These are phyloP conservation scores for Aspergillus quadrilineatus DNA, from an alignment of 2,329 filamentous ascomycete species.

Conservation along the genomic window DNA sequence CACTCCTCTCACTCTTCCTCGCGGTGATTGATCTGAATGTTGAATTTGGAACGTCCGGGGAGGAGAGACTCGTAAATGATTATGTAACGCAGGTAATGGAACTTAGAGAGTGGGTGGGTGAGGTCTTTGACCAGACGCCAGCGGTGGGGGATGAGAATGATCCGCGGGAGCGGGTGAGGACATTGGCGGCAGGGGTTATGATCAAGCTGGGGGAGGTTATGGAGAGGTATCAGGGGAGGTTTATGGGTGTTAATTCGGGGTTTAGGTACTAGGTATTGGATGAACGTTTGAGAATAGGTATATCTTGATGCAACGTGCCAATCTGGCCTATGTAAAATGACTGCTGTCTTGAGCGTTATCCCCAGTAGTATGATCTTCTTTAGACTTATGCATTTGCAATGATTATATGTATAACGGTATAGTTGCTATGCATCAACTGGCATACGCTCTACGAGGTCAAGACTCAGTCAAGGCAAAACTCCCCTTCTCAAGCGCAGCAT, in stretches of 20 bases:
- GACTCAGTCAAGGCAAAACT: constrained; percentile 52
- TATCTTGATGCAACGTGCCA: no score
- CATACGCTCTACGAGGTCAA: not conserved
- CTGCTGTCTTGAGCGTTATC: not conserved
- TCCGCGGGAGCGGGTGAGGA: constrained; percentile 39
- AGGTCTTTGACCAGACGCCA: constrained; percentile 64
- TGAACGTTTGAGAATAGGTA: not conserved
- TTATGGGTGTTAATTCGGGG: constrained; percentile 68
- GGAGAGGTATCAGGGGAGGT: constrained; percentile 72
- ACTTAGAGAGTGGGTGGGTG: constrained; percentile 79
- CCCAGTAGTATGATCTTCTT: not conserved
- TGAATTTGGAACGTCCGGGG: constrained; percentile 48
- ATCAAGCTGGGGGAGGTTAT: constrained; percentile 79
- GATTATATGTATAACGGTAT: not conserved
- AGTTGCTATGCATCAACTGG: not conserved
- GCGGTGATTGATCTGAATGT: constrained; percentile 78
- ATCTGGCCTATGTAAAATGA: no score
- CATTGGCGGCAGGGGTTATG: constrained; percentile 74
- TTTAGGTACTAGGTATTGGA: constrained; percentile 37
- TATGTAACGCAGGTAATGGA: constrained; percentile 78
- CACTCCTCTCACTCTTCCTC: constrained; percentile 75
- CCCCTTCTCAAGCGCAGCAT: constrained; percentile 72
- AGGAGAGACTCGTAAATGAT: constrained; percentile 69
- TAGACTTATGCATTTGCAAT: no score
- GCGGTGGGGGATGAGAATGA: constrained; percentile 52